phyloP scores from a whole-genome alignment of 257 asterid genomes.

The Solanum piurae region DNA sequence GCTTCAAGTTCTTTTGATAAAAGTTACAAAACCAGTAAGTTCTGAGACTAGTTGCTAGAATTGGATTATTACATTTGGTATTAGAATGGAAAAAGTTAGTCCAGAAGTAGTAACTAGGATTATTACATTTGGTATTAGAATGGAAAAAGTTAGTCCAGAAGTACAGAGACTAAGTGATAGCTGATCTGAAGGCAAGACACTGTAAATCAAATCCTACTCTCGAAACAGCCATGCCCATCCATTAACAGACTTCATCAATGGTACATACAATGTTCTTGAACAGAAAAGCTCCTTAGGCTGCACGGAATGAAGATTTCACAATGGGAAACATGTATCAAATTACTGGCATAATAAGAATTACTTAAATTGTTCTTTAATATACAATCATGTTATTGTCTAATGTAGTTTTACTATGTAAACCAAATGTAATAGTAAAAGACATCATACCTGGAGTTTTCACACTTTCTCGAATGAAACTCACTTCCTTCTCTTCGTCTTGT shows the following conservation, averaged over 20 bases:
- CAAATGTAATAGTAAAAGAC: background rate
- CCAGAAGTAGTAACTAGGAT: background rate
- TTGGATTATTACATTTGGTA: background rate
- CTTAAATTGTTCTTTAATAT: background rate
- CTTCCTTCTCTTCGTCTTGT: background rate
- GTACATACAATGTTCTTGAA: background rate
- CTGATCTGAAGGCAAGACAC: background rate
- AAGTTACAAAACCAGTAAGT: background rate
- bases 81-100: background rate
- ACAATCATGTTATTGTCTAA: background rate
- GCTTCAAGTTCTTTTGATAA: background rate
- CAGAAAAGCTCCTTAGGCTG: background rate
- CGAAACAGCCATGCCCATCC: background rate
- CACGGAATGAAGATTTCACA: background rate
- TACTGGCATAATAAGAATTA: background rate
- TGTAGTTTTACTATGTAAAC: background rate
- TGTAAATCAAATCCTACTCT: background rate
- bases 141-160: background rate
- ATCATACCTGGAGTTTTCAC: background rate
- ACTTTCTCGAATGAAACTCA: background rate
- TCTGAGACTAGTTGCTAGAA: background rate
- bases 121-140: background rate
- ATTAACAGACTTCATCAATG: background rate
- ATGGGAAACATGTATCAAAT: background rate
- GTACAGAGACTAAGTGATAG: background rate